Evolutionary conservation across 176 grass and related monocot genomes (phyloP).

Genomic region (Echinochloa phyllopogon): DNA sequence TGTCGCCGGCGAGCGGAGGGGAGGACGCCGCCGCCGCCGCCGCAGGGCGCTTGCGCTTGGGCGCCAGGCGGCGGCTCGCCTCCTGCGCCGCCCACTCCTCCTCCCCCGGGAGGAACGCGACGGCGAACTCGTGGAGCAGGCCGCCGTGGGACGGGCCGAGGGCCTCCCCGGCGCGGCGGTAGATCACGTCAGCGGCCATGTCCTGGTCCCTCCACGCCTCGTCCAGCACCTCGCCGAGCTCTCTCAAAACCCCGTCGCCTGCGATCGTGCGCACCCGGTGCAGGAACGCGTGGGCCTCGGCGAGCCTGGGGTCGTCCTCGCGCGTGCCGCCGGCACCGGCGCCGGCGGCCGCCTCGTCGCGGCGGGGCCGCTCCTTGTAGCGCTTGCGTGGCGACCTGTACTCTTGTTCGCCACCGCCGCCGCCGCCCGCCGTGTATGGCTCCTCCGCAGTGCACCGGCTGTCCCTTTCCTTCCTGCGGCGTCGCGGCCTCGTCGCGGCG

Average conservation of each 20-base stretch:
- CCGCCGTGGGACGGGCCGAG: neutral
- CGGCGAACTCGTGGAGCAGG: neutral
- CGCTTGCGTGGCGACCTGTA: too few relatives aligned
- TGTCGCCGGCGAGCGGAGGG: neutral
- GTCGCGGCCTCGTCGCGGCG: neutral
- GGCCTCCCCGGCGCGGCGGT: neutral
- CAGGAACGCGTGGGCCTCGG: neutral
- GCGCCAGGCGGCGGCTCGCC: neutral
- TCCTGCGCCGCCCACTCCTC: neutral
- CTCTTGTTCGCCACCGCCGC: neutral
- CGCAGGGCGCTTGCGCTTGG: neutral
- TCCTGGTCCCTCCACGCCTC: accelerated
- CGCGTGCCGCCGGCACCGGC: neutral
- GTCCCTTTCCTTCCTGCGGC: neutral
- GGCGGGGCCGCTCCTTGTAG: neutral
- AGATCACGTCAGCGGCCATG: neutral
- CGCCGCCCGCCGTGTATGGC: too few relatives aligned
- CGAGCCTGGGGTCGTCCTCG: neutral
- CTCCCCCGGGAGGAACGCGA: neutral
- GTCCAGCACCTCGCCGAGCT: neutral
- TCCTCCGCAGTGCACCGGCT: neutral
- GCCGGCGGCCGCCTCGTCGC: neutral
- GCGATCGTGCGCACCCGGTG: accelerated
- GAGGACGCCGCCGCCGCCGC: neutral
- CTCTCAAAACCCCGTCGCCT: accelerated